Percentiles rank a stretch among this genome's conserved stretches.
Evolutionary conservation across 2,329 filamentous ascomycete genomes (phyloP).

Genomic region (Thelonectria rubi): DNA sequence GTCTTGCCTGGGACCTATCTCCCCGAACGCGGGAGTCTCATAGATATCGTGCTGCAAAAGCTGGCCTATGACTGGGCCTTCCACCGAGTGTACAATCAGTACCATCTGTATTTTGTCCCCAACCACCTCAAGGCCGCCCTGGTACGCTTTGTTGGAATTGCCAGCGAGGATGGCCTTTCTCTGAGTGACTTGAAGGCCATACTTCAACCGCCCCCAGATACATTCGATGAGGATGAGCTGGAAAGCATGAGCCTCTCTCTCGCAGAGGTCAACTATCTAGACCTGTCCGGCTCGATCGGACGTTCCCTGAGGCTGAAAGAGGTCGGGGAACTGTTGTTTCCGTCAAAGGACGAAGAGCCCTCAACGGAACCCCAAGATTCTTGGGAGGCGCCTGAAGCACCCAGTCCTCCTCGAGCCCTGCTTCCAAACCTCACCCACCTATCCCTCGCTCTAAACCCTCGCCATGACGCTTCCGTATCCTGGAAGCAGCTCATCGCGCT

Average conservation of each 20-base stretch:
- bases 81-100: conserved; percentile 64
- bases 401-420: conserved; percentile 49
- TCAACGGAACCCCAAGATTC: conserved; percentile 56
- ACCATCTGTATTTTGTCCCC: conserved; percentile 65
- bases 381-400: conserved; percentile 58
- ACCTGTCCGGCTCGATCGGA: conserved; percentile 63
- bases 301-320: conserved; percentile 62
- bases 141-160: conserved; percentile 59
- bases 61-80: conserved; percentile 65
- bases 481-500: conserved; percentile 68
- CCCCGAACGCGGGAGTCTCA: conserved; percentile 58
- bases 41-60: conserved; percentile 59
- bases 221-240: conserved; percentile 40
- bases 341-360: conserved; percentile 37
- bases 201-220: conserved; percentile 48
- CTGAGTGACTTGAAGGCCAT: conserved; percentile 60
- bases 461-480: conserved; percentile 50
- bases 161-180: conserved; percentile 57
- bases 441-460: conserved; percentile 62
- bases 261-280: conserved; percentile 58
- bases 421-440: conserved; percentile 69
- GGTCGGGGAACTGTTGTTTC: conserved; percentile 61
- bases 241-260: conserved; percentile 37
- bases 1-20: conserved; percentile 56
- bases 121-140: conserved; percentile 62